Percentiles rank a stretch among this genome's conserved stretches.
Conservation (phyloP, 2,329 filamentous ascomycete species). For the Trichophyton rubrum region DNA sequence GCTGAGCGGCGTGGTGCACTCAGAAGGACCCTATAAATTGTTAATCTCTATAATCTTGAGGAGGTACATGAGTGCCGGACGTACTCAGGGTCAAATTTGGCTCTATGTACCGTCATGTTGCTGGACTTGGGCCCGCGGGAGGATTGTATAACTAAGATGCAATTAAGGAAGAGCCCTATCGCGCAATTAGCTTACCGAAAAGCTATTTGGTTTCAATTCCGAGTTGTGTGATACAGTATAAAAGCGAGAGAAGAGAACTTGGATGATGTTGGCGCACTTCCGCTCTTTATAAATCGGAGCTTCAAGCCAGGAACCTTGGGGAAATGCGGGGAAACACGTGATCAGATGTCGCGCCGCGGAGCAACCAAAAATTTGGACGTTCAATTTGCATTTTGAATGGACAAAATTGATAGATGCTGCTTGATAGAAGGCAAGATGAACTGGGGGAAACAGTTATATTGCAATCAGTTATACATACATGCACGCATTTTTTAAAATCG, state of each 20-base stretch:
- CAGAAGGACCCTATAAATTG: slow-evolving; percentile 31
- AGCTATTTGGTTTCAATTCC: neutral
- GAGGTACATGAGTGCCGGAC: neutral
- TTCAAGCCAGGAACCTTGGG: neutral
- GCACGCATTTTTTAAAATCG: neutral
- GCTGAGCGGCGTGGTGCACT: slow-evolving; percentile 36
- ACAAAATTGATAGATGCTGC: neutral
- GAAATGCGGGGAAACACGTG: neutral
- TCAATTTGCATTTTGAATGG: neutral
- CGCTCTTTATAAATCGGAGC: neutral
- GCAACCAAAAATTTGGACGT: neutral
- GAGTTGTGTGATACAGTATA: neutral
- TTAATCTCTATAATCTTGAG: neutral
- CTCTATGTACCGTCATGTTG: slow-evolving; percentile 30
- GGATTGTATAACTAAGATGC: neutral
- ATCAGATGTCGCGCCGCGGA: neutral
- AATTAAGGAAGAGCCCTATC: neutral
- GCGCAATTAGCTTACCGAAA: neutral
- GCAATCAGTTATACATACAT: neutral
- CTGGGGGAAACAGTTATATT: neutral
- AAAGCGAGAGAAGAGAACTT: neutral
- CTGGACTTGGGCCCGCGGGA: neutral
- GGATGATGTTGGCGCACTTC: neutral
- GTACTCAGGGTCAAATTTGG: slow-evolving; percentile 34
- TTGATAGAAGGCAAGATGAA: neutral